phyloP scores from a whole-genome alignment of 2,329 filamentous ascomycete genomes.

The Pestalotiopsis sp. region DNA sequence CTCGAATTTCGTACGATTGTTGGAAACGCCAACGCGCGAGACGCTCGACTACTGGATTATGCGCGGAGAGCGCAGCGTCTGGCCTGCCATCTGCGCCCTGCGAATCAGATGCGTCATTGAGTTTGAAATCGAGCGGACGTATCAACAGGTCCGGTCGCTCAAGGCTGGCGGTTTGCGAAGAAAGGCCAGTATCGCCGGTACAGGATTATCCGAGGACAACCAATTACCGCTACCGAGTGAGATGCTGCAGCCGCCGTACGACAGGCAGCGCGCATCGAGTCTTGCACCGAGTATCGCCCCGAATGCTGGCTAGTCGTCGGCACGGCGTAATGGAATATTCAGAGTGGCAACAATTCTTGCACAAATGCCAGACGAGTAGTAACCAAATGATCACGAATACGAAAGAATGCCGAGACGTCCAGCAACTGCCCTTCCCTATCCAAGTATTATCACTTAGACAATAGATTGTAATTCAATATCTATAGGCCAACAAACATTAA shows the following conservation, averaged over 20 bases:
- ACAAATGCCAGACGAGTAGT: neutral
- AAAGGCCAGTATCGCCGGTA: constrained; percentile 34
- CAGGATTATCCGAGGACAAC: neutral
- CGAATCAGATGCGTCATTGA: constrained; percentile 83
- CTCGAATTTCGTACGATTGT: constrained; percentile 71
- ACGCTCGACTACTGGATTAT: constrained; percentile 83
- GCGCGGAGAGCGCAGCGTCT: constrained; percentile 82
- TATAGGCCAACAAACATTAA: no score
- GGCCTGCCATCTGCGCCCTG: constrained; percentile 83
- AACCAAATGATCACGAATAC: neutral
- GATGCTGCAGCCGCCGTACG: neutral
- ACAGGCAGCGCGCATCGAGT: neutral
- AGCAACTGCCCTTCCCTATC: neutral
- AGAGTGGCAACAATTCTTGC: neutral
- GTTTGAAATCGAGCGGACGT: constrained; percentile 82
- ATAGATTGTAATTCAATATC: no score
- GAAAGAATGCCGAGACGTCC: neutral
- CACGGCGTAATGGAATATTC: neutral
- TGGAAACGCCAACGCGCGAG: constrained; percentile 79
- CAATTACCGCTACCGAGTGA: neutral
- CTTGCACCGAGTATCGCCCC: neutral
- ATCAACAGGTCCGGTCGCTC: constrained; percentile 72
- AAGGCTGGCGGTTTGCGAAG: constrained; percentile 52
- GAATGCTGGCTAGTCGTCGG: neutral
- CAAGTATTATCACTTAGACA: neutral